A percentile compares a stretch with the other conserved stretches of the same genome.
Evolutionary conservation across 495 filamentous ascomycete genomes (phyloP).

Genomic region (Wilcoxina mikolae): DNA sequence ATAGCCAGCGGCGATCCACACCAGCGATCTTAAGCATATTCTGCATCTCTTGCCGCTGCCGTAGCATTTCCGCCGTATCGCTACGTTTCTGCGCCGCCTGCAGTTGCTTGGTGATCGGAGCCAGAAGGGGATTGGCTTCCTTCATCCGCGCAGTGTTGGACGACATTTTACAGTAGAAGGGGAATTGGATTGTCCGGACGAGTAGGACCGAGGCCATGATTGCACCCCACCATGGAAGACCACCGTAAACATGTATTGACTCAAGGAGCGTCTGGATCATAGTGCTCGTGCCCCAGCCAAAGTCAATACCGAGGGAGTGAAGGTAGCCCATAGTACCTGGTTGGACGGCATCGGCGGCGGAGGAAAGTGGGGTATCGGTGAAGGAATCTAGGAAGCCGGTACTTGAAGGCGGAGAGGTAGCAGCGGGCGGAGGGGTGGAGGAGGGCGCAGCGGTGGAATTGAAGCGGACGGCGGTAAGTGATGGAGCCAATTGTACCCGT

Average conservation of each 20-base stretch:
- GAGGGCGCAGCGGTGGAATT: constrained; percentile 13
- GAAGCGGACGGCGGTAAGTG: constrained; percentile 15
- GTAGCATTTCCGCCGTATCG: constrained; percentile 35
- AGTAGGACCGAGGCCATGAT: constrained; percentile 48
- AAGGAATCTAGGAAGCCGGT: constrained; percentile 14
- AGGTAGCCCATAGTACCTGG: constrained; percentile 64
- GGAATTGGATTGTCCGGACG: constrained; percentile 51
- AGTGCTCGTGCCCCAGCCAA: constrained; percentile 59
- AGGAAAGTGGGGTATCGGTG: constrained; percentile 35
- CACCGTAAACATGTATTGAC: constrained; percentile 58
- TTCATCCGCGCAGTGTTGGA: constrained; percentile 43
- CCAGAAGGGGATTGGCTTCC: constrained; percentile 35
- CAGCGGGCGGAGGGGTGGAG: constrained; percentile 7
- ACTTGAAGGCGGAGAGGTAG: not conserved
- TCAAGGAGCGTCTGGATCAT: constrained; percentile 61
- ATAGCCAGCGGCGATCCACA: constrained; percentile 37
- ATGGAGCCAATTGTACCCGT: not conserved
- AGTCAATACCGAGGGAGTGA: constrained; percentile 68
- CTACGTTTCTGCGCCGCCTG: constrained; percentile 27
- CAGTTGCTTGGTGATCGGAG: constrained; percentile 40
- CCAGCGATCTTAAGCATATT: constrained; percentile 39
- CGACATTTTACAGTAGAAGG: constrained; percentile 43
- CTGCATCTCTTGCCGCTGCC: constrained; percentile 34
- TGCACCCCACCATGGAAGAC: constrained; percentile 67
- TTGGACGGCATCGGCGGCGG: not conserved